phyloP scores from a whole-genome alignment of 768 basidiomycete species.

The Nidularia pulvinata region DNA sequence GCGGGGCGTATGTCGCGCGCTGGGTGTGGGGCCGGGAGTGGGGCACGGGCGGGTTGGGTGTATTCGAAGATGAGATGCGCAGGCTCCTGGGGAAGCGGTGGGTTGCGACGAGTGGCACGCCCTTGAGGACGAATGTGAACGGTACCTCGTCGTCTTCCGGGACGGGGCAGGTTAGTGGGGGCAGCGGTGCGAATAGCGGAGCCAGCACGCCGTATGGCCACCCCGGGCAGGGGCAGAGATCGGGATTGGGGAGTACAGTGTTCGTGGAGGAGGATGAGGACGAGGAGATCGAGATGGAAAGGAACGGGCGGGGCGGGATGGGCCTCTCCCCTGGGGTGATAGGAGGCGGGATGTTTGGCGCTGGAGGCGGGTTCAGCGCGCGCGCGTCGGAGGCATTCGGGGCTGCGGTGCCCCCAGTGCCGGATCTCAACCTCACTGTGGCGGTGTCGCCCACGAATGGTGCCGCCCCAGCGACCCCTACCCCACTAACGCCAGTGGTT shows the following conservation, averaged over 20 bases:
- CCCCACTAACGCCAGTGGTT: slow-evolving; percentile 67
- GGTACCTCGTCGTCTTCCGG: slow-evolving; percentile 21
- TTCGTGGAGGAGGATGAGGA: slow-evolving; percentile 81
- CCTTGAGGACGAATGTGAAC: slow-evolving; percentile 62
- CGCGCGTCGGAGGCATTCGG: slow-evolving; percentile 18
- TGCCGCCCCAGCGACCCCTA: slow-evolving; percentile 47
- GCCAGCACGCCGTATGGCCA: slow-evolving; percentile 68
- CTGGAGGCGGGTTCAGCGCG: not conserved
- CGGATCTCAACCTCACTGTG: slow-evolving; percentile 21
- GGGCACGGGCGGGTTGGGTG: slow-evolving; percentile 47
- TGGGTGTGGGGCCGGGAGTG: slow-evolving; percentile 85
- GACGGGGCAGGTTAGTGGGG: slow-evolving; percentile 18
- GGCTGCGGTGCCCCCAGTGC: slow-evolving; percentile 40
- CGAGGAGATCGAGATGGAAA: slow-evolving; percentile 61
- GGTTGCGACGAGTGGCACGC: slow-evolving; percentile 60
- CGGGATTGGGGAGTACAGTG: slow-evolving; percentile 43
- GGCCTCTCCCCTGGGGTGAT: slow-evolving; percentile 18
- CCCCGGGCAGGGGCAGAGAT: slow-evolving; percentile 37
- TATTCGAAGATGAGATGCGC: slow-evolving; percentile 81
- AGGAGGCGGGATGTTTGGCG: slow-evolving; percentile 16
- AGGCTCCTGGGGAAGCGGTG: slow-evolving; percentile 74
- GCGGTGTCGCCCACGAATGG: slow-evolving; percentile 24
- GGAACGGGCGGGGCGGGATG: slow-evolving; percentile 21
- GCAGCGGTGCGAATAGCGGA: slow-evolving; percentile 61
- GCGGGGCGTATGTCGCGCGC: slow-evolving; percentile 77